phyloP scores from a whole-genome alignment of 345 rosid species.

The Euclidium syriacum region DNA sequence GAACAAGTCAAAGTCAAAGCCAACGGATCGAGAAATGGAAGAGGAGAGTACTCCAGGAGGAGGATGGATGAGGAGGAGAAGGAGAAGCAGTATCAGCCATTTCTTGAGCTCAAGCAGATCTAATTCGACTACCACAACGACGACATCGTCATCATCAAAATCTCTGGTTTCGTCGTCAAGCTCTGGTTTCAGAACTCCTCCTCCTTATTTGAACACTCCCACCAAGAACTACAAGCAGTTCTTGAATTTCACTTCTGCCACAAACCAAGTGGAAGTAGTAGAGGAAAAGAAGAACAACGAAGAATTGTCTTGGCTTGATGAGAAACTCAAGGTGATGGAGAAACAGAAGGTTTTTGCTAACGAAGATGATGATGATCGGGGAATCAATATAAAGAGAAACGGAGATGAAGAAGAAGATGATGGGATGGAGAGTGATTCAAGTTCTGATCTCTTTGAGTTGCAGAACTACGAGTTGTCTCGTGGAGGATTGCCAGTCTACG shows the following conservation, averaged over 20 bases:
- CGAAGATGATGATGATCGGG: conserved; percentile 21
- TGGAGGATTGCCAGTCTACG: conserved; percentile 86
- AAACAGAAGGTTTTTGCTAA: conserved; percentile 33
- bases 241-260: conserved; percentile 44
- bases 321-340: conserved; percentile 34
- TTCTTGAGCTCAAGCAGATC: conserved; percentile 55
- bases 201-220: conserved; percentile 56
- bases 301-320: conserved; percentile 37
- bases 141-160: conserved; percentile 34
- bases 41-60: conserved; percentile 37
- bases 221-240: conserved; percentile 51
- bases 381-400: conserved; percentile 29
- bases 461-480: conserved; percentile 71
- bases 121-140: conserved; percentile 26
- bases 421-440: conserved; percentile 85
- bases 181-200: conserved; percentile 78
- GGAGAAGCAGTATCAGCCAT: conserved; percentile 91
- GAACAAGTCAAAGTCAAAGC: conserved; percentile 51
- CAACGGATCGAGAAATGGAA: conserved; percentile 37
- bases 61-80: conserved; percentile 52
- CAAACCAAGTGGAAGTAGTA: conserved; percentile 36
- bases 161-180: conserved; percentile 56
- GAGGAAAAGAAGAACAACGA: conserved; percentile 28
- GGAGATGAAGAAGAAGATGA: conserved; percentile 37
- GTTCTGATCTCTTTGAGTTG: conserved; percentile 93